A percentile compares a stretch with the other conserved stretches of the same genome.
Conservation (phyloP, 225 moss, liverwort and hornwort genomes). For the Sphagnum tenellum region DNA sequence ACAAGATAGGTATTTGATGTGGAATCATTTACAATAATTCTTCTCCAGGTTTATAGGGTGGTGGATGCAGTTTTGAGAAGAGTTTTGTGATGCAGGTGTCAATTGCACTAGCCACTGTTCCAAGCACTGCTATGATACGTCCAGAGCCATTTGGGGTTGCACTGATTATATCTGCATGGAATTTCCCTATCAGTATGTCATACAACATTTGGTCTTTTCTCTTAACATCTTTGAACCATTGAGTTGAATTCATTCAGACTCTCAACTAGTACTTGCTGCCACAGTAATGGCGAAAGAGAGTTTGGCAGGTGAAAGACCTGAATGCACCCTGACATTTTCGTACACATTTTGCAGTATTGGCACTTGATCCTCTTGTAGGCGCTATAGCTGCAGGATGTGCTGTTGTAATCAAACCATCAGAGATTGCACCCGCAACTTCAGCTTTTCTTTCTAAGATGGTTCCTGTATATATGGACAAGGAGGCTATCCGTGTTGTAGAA, state of each 20-base stretch:
- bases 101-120: slow-evolving; percentile 8
- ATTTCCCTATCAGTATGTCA: slow-evolving; percentile 69
- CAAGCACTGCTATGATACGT: slow-evolving; percentile 16
- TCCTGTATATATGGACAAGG: slow-evolving; percentile 51
- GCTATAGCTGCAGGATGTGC: slow-evolving; percentile 69
- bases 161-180: slow-evolving; percentile 72
- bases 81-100: slow-evolving; percentile 13
- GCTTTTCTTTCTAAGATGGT: slow-evolving; percentile 47
- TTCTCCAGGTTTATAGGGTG: too few species aligned
- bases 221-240: not conserved
- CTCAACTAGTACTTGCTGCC: not conserved
- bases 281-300: not conserved
- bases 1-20: too few species aligned
- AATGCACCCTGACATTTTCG: not conserved
- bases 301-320: not conserved
- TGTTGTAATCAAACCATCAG: slow-evolving; percentile 59
- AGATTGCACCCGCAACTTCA: slow-evolving; percentile 54
- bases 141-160: slow-evolving; percentile 80
- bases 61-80: not conserved
- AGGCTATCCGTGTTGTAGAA: slow-evolving; percentile 66
- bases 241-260: not conserved
- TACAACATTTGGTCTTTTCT: not conserved
- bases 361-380: slow-evolving; percentile 52
- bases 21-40: too few species aligned
- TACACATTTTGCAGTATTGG: slow-evolving; percentile 39